These are phyloP conservation scores for rapeseed (Brassica napus) DNA, from an alignment of 345 rosid genomes.

Conservation along the genomic window DNA sequence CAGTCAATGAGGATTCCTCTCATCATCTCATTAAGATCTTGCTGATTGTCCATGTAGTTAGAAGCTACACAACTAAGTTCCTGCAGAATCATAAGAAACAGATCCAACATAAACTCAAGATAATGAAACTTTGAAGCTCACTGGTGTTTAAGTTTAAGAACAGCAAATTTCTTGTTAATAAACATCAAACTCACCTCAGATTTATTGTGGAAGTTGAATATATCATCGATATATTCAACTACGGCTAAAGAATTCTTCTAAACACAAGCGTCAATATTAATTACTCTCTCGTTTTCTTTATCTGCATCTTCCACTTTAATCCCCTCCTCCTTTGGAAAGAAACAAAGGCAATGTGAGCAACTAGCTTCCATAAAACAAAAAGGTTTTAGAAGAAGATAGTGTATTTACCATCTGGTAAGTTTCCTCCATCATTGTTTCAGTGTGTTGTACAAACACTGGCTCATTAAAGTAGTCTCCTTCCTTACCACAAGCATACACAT, in stretches of 20 bases:
- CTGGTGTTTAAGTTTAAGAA: neutral
- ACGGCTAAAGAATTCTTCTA: conserved; percentile 72
- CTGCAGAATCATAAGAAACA: conserved; percentile 43
- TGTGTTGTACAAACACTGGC: conserved; percentile 80
- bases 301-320: conserved; percentile 80
- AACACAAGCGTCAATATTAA: conserved; percentile 65
- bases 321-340: conserved; percentile 53
- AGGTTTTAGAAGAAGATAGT: neutral
- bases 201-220: conserved; percentile 47
- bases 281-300: conserved; percentile 42
- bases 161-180: neutral
- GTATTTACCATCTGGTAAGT: conserved; percentile 69
- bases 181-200: conserved; percentile 8
- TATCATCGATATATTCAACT: conserved; percentile 73
- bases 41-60: conserved; percentile 72
- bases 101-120: conserved; percentile 10
- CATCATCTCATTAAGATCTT: conserved; percentile 84
- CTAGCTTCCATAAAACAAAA: neutral
- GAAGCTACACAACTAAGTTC: conserved; percentile 49
- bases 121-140: neutral
- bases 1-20: conserved; percentile 93
- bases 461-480: conserved; percentile 43
- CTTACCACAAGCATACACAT: conserved; percentile 26
- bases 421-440: conserved; percentile 84
- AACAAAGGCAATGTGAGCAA: conserved; percentile 11